Percentiles rank a stretch among this genome's conserved stretches.
Conservation (phyloP, 257 asterid species). For the Solanum microdontum region DNA sequence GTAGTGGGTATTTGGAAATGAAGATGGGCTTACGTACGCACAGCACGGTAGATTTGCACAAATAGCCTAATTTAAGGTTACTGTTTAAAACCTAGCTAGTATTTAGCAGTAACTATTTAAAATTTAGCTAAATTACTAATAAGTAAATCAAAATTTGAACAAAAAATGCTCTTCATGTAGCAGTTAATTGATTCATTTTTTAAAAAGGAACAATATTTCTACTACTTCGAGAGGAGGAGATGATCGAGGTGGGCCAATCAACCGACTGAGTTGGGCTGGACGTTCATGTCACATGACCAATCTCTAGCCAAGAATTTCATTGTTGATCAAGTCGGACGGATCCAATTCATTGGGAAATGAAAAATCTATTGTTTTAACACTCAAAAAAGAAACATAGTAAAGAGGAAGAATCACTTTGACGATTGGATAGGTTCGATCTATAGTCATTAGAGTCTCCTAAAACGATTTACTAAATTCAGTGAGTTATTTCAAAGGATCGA, state of each 20-base stretch:
- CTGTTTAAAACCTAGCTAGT: neutral
- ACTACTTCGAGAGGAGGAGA: neutral
- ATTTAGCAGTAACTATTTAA: neutral
- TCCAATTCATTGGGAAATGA: neutral
- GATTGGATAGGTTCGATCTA: neutral
- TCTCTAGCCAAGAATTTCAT: neutral
- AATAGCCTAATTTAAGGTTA: neutral
- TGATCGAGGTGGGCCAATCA: neutral
- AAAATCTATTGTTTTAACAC: neutral
- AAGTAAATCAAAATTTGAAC: neutral
- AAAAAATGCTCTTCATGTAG: neutral
- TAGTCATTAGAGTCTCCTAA: neutral
- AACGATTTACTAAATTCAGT: neutral
- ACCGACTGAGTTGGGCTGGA: neutral
- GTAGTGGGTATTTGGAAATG: neutral
- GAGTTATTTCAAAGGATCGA: neutral
- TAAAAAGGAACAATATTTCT: neutral
- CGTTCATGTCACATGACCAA: neutral
- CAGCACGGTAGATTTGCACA: neutral
- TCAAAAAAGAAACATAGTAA: neutral
- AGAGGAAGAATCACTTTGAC: neutral
- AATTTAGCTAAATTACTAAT: neutral
- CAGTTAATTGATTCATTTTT: neutral
- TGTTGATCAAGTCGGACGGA: neutral
- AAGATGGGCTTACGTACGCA: neutral